A percentile compares a stretch with the other conserved stretches of the same genome.
These are phyloP conservation scores for Apostasia shenzhenica DNA, from an alignment of 106 monocot genomes.

Conservation along the genomic window DNA sequence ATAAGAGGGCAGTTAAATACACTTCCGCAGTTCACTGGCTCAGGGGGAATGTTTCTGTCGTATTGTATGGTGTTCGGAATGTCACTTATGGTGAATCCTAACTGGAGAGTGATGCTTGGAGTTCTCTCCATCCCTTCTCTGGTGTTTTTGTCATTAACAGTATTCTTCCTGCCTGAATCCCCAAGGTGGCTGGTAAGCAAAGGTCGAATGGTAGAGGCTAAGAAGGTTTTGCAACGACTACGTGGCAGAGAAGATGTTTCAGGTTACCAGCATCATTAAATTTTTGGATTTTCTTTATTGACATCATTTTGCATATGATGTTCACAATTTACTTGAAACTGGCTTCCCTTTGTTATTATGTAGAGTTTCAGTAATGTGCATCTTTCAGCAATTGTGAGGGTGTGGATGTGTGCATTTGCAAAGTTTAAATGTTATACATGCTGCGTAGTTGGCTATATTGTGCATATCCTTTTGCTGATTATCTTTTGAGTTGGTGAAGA, in stretches of 20 bases:
- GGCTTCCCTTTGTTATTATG: no score
- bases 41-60: conserved; percentile 31
- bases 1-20: conserved; percentile 29
- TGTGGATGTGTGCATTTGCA: no score
- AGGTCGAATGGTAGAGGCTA: conserved; percentile 29
- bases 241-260: conserved; percentile 27
- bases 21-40: conserved; percentile 27
- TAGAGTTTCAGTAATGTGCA: no score
- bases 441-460: no score
- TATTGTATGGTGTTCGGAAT: conserved; percentile 28
- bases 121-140: conserved; percentile 32
- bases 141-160: conserved; percentile 19
- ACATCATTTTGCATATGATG: no score
- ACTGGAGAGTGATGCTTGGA: conserved; percentile 35
- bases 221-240: conserved; percentile 26
- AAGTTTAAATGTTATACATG: no score
- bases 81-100: conserved; percentile 16
- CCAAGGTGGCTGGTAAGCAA: conserved; percentile 38
- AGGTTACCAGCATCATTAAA: conserved; percentile 1
- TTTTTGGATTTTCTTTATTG: no score
- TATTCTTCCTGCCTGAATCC: conserved; percentile 28
- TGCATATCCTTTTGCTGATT: no score
- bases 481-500: no score
- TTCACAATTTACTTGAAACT: no score
- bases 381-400: no score